Base-by-base conservation (phyloP, 371 early-diverging fungal species). In the Chytridium lagenaria region DNA sequence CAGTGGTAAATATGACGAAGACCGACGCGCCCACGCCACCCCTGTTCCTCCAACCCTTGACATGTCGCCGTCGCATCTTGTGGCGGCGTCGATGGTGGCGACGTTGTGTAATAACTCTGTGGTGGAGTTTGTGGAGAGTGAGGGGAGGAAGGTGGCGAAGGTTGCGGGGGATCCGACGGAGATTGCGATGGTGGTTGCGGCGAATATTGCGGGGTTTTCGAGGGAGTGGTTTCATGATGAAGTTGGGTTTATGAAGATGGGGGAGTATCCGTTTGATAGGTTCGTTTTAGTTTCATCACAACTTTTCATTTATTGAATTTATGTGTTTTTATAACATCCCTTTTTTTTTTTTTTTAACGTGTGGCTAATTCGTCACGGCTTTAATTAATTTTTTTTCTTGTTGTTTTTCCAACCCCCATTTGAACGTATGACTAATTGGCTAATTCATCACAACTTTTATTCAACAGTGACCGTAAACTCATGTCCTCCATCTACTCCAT, bases 381-480 rank as follows among this genome's bases (percentile, higher is more conserved):
- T 44, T 19, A 7, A 12, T 44, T 44, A 19, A 19, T 44, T 44
- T 44, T 44, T 44, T 44, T 44, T 44, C 44, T 44, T 44, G 44
- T 44, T 44, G 44, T 12, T 19, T 19, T 7, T 19, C 19, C 19
- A 12, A 7, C 44, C 44, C 44, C 12, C 44, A 44, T 44, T 19
- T 44, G n/a, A n/a, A n/a, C n/a, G n/a, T n/a, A n/a, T n/a, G n/a
- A n/a, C n/a, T 2, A 33, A n/a, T 0, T 5, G 28, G 15, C 50
- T 5, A n/a, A n/a, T n/a, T n/a, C 28, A 15, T 68, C 22, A 67
- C 70, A 40, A 67, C 50, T 36, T 10, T 37, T 50, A 33, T 93
- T 12, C 75, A 92, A 92, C 80, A 91, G 92, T 75, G 95, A 94
- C 66, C 88, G 95, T 50, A 96, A 96, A 81, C 84, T 94, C 57